These are phyloP conservation scores for Ustilago cynodontis DNA, from an alignment of 1,284 basidiomycete species.

Conservation along the genomic window DNA sequence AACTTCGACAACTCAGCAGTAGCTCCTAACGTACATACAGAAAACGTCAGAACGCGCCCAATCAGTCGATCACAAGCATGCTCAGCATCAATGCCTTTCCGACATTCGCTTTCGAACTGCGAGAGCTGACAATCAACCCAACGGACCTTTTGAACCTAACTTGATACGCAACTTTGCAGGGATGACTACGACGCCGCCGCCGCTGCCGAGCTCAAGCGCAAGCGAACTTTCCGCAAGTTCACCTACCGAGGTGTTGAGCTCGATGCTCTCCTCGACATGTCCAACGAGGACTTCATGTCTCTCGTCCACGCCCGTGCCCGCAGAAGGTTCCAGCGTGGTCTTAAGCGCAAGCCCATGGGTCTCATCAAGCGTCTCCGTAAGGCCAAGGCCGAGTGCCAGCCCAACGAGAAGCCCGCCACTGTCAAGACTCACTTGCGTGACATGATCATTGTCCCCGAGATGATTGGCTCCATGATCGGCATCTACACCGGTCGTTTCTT, in stretches of 20 bases:
- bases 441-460: conserved; percentile 99
- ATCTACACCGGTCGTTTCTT: conserved; percentile 88
- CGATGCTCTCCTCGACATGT: conserved; percentile 92
- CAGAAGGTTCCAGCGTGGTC: conserved; percentile 97
- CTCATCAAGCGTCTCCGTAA: conserved; percentile 99
- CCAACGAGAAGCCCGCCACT: conserved; percentile 97
- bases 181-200: conserved; percentile 71
- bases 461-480: conserved; percentile 77
- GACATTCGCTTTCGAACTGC: not conserved
- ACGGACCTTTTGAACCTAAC: too few species aligned
- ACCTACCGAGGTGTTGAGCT: conserved; percentile 93
- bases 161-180: conserved; percentile 47
- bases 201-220: conserved; percentile 75
- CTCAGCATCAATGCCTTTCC: not conserved
- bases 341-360: conserved; percentile 98
- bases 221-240: conserved; percentile 98
- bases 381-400: conserved; percentile 97
- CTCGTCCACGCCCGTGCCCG: conserved; percentile 98
- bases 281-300: conserved; percentile 82
- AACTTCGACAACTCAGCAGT: too few species aligned
- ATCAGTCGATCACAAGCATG: conserved; percentile 1
- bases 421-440: conserved; percentile 99
- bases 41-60: too few species aligned
- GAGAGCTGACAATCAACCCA: not conserved
- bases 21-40: too few species aligned